Conservation (phyloP, 208 protist species). For the Kentomonas sorsogonicus region DNA sequence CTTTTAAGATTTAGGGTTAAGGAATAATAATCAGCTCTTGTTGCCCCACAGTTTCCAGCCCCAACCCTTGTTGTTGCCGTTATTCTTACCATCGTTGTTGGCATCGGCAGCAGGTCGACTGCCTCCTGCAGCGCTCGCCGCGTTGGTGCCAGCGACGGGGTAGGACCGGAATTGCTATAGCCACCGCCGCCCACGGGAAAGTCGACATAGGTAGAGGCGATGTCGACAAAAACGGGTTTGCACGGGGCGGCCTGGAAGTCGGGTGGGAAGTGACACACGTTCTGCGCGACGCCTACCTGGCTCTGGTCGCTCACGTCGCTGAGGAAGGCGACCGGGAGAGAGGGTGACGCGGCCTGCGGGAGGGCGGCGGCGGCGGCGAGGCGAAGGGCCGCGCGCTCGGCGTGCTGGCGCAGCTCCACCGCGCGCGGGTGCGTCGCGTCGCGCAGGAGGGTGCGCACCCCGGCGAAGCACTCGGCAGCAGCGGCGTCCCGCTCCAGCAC, state of each 20-base stretch:
- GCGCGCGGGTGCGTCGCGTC: conserved; percentile 14
- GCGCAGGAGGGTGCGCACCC: conserved; percentile 34
- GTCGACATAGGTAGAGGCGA: conserved; percentile 72
- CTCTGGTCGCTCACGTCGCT: conserved; percentile 27
- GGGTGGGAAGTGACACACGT: conserved; percentile 70
- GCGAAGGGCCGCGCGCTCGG: conserved; percentile 35
- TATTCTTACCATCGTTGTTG: not conserved
- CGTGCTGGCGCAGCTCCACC: conserved; percentile 26
- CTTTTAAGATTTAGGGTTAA: too few relatives aligned
- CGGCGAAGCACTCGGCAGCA: conserved; percentile 43
- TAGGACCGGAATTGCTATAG: not conserved
- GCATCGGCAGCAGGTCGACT: not conserved
- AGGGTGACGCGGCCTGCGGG: not conserved
- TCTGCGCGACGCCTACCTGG: conserved; percentile 45
- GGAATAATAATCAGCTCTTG: too few relatives aligned
- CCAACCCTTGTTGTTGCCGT: conserved; percentile 20
- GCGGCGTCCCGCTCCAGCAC: conserved; percentile 21
- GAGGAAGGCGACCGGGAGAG: conserved; percentile 18
- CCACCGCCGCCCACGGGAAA: conserved; percentile 27
- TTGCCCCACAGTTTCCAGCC: conserved; percentile 8
- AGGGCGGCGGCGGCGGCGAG: conserved; percentile 8
- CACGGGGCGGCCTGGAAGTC: conserved; percentile 68
- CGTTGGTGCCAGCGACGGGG: not conserved
- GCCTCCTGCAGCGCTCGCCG: not conserved
- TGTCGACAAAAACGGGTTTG: conserved; percentile 85